phyloP scores from a whole-genome alignment of 768 basidiomycete genomes.

The Boletus sp. region DNA sequence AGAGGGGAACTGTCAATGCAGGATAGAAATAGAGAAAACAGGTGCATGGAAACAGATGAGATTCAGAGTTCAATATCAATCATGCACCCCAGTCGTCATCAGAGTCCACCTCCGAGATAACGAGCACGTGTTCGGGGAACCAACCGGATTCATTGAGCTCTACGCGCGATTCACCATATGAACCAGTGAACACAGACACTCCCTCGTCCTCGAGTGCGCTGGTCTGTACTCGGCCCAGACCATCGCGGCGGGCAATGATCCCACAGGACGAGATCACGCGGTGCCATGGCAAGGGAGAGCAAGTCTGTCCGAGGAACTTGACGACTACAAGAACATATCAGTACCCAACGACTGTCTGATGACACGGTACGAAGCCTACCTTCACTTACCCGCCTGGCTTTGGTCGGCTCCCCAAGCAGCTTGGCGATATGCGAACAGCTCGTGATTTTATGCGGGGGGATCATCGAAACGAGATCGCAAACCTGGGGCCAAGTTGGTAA shows the following conservation, averaged over 20 bases:
- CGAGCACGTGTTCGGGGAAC: conserved; percentile 46
- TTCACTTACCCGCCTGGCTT: conserved; percentile 80
- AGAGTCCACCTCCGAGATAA: conserved; percentile 9
- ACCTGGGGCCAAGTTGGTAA: conserved; percentile 42
- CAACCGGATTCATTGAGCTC: conserved; percentile 56
- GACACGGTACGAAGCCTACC: conserved; percentile 38
- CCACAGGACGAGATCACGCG: conserved; percentile 70
- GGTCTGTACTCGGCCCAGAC: conserved; percentile 68
- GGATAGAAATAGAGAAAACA: no score
- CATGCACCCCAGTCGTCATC: conserved; percentile 26
- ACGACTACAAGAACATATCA: conserved; percentile 47
- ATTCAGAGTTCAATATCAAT: background rate
- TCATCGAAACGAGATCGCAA: conserved; percentile 62
- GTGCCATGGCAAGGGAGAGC: conserved; percentile 75
- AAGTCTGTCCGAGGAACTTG: conserved; percentile 60
- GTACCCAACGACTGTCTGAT: background rate
- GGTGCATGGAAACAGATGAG: no score
- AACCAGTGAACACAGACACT: conserved; percentile 57
- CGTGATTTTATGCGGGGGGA: conserved; percentile 66
- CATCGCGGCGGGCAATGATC: conserved; percentile 66
- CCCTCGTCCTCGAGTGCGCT: conserved; percentile 73
- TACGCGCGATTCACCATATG: conserved; percentile 55
- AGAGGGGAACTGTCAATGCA: no score
- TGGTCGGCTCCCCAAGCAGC: conserved; percentile 69
- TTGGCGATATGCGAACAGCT: conserved; percentile 80